Evolutionary conservation across 352 stramenopile genomes (phyloP), one percentile per base, ranked within the genome.

Genomic region (Vaucheria bursata): DNA sequence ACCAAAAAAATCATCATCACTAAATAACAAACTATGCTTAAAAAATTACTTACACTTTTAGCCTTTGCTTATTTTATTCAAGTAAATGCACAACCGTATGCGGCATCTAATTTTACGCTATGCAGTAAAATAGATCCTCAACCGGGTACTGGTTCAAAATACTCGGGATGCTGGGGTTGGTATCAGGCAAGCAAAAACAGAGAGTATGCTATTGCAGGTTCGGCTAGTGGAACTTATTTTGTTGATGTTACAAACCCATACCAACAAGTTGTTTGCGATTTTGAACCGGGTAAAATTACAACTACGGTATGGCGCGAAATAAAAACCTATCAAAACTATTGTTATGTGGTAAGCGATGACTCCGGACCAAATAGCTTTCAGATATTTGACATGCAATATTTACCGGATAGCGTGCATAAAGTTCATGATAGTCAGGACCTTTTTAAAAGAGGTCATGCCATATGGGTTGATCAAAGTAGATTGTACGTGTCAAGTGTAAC

Each of bases 331-430:
- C 45, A 59, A 59, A 59, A 59, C 25, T 59, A 18, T 59, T 59
- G 45, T 59, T 59, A 59, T 59, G 45, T 59, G 18, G 25, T 59
- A 18, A 59, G 12, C 18, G 45, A 59, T 59, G 45, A 59, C 25
- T 18, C 18, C 25, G 45, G 45, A 25, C 45, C 45, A 25, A 25
- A 18, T 18, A 59, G 45, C 45, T 59, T 59, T 59, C 45, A 59
- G 45, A 59, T 59, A 18, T 59, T 59, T 59, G 45, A 59, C 25
- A 59, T 59, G 45, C 45, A 59, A 59, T 59, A 59, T 59, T 59
- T 59, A 59, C 45, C 45, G 45, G 45, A 59, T 59, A 59, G 45
- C 45, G 45, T 59, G 25, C 45, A 59, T 25, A 59, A 59, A 59
- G 45, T 59, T 59, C 45, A 59, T 59, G 45, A 59, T 25, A 59